Conservation (phyloP, 2,329 filamentous ascomycete genomes). For the Torrubiellomyces zombiae region DNA sequence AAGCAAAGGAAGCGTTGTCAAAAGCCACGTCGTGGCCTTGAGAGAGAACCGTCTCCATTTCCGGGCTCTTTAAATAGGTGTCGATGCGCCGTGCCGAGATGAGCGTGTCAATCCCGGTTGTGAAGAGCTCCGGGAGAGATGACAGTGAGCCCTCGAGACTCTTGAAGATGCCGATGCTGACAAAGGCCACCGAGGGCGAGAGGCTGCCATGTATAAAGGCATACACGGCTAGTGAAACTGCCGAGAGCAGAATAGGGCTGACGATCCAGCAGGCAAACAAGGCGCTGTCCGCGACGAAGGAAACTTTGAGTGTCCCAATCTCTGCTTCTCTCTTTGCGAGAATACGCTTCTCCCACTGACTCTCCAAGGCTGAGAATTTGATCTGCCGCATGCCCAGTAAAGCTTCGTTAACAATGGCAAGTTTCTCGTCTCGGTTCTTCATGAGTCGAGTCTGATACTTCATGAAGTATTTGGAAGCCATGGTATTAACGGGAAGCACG, state of each 20-base stretch:
- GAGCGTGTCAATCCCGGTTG: constrained; percentile 52
- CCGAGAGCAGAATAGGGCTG: constrained; percentile 57
- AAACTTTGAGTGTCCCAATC: constrained; percentile 46
- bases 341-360: constrained; percentile 59
- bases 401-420: constrained; percentile 60
- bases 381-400: constrained; percentile 69
- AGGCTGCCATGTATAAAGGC: constrained; percentile 45
- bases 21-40: constrained; percentile 46
- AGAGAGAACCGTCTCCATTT: constrained; percentile 38
- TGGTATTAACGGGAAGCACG: constrained; percentile 52
- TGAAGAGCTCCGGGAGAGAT: constrained; percentile 56
- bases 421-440: constrained; percentile 60
- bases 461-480: constrained; percentile 47
- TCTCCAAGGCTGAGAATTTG: constrained; percentile 65
- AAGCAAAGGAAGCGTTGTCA: constrained; percentile 51
- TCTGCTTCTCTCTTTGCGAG: constrained; percentile 45
- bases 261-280: constrained; percentile 55
- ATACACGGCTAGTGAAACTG: constrained; percentile 53
- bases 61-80: constrained; percentile 50
- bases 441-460: constrained; percentile 52
- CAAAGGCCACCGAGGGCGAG: constrained; percentile 60
- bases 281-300: constrained; percentile 46
- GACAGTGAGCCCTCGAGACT: constrained; percentile 57
- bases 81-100: constrained; percentile 60
- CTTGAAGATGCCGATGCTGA: constrained; percentile 58